A percentile compares a stretch with the other conserved stretches of the same genome.
Conservation (phyloP, 2,329 filamentous ascomycete species). For the Aspergillus sp. region DNA sequence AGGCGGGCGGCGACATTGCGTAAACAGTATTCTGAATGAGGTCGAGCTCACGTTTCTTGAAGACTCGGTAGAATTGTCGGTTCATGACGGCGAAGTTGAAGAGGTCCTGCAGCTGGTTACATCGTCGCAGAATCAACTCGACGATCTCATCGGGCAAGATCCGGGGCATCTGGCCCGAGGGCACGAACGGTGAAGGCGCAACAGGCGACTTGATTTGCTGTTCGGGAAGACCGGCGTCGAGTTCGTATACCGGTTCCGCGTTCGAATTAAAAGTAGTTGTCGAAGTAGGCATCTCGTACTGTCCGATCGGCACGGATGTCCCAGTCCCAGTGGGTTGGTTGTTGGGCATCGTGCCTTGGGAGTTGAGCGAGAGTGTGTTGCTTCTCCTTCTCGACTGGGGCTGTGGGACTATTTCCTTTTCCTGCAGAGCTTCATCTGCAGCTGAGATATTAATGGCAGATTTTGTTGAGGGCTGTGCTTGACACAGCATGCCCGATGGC, state of each 20-base stretch:
- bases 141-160: slow-evolving; percentile 52
- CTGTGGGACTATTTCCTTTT: neutral
- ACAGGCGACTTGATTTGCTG: slow-evolving; percentile 4
- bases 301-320: slow-evolving; percentile 12
- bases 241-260: slow-evolving; percentile 29
- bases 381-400: neutral
- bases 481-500: neutral
- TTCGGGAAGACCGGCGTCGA: slow-evolving; percentile 28
- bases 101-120: slow-evolving; percentile 54
- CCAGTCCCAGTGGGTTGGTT: slow-evolving; percentile 12
- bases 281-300: slow-evolving; percentile 16
- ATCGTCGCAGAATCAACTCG: slow-evolving; percentile 50
- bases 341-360: slow-evolving; percentile 27
- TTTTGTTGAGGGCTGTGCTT: neutral
- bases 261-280: slow-evolving; percentile 9
- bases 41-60: slow-evolving; percentile 56
- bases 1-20: slow-evolving; percentile 58
- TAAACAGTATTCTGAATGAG: slow-evolving; percentile 53
- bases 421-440: neutral
- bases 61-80: slow-evolving; percentile 57
- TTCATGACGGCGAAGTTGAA: slow-evolving; percentile 56
- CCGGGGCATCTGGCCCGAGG: slow-evolving; percentile 36
- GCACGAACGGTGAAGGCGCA: slow-evolving; percentile 15
- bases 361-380: neutral
- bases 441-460: neutral